Base-by-base conservation (phyloP, 2,329 filamentous ascomycete species). In the Volutella citrinella region DNA sequence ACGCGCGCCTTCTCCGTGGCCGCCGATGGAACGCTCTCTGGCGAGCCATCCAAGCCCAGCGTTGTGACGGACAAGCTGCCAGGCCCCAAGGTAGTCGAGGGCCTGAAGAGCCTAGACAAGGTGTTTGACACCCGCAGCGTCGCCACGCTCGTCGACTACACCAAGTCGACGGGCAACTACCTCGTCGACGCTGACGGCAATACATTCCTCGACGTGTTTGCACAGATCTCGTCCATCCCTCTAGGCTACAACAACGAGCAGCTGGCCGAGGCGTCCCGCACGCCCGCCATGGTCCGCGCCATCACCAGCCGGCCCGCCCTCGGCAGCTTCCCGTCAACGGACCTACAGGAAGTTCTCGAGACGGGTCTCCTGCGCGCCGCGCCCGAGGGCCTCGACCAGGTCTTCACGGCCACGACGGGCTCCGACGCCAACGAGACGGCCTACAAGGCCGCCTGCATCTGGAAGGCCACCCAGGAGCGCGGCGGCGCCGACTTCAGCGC, bases 391-490 rank as follows among this genome's bases (percentile, higher is more conserved):
- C 68, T 89, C 43, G 68, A 87, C 70, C 86, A 94, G 65, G 87
- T 94, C 50, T 93, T 93, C 70, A 94, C 88, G 10, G 86, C 83
- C 44, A 83, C 87, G 70, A 79, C 87, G 32, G 88, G 88, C 41
- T 93, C 87, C 13, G 88, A 95, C 56, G 88, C 88, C 64, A 95
- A 94, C 68, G 88, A 95, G 68, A 84, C 86, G 19, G 88, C 88
- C 27, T 95, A 87, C 78, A 95, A 95, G 69, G 88, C 88, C 9
- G 88, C 88, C 32, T 94, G 94, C 70, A 95, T 95, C 82, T 91
- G 82, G 76, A 81, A 82, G 57, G 80, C 84, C 24, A 84, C 87
- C 61, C 74, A 80, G 47, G 78, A 91, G 65, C 84, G 88, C 45
- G 87, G 87, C 47, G 87, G 86, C 9, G 68, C 77, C 28, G 63